phyloP scores from a whole-genome alignment of 208 protist genomes.

The Acanthamoeba healyi region DNA sequence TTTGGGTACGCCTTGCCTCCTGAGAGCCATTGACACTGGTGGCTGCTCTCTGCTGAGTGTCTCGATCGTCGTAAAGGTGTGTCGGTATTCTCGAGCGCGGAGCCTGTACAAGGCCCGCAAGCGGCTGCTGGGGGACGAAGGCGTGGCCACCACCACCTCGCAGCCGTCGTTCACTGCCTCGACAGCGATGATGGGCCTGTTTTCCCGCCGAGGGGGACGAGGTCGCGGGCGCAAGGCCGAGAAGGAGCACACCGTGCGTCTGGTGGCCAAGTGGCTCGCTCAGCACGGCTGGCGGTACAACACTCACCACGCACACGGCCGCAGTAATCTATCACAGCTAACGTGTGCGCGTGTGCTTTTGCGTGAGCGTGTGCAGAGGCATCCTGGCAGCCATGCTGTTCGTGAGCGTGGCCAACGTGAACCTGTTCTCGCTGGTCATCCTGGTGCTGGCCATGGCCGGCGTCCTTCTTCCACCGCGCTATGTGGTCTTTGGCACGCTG shows the following conservation, averaged over 20 bases:
- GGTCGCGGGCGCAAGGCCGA: neutral
- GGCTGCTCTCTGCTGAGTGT: no score
- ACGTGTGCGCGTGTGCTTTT: no score
- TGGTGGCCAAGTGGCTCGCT: slow-evolving; percentile 20
- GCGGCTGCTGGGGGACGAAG: neutral
- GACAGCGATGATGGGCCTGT: neutral
- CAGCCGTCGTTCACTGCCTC: neutral
- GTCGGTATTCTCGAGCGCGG: slow-evolving; percentile 24
- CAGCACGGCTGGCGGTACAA: slow-evolving; percentile 31
- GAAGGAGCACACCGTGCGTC: neutral
- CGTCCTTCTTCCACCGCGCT: slow-evolving; percentile 11
- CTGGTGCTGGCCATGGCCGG: slow-evolving; percentile 23
- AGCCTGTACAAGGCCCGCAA: slow-evolving; percentile 41
- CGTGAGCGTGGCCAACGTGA: slow-evolving; percentile 47
- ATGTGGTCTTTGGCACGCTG: slow-evolving; percentile 36
- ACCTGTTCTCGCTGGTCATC: slow-evolving; percentile 27
- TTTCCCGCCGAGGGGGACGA: neutral
- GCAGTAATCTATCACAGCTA: slow-evolving; percentile 7
- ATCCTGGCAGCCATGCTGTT: slow-evolving; percentile 25
- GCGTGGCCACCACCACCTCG: neutral
- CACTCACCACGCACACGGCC: no score
- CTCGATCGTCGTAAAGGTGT: neutral
- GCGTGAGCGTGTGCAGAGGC: no score
- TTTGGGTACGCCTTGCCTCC: neutral
- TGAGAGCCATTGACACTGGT: no score